Evolutionary conservation across 345 rosid genomes (phyloP).

Genomic region (Populus alba): DNA sequence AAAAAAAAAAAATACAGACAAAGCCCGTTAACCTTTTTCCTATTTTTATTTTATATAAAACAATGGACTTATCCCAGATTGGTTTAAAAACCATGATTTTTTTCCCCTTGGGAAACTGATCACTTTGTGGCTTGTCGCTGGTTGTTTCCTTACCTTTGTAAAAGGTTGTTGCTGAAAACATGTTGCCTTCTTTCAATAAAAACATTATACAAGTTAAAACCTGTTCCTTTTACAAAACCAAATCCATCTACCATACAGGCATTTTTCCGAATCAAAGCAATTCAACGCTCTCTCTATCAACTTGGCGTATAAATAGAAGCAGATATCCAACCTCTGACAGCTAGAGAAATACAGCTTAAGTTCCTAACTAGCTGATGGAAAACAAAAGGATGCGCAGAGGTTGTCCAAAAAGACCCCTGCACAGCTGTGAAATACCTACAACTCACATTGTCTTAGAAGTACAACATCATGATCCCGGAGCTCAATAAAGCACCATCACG

Average conservation of each 20-base stretch:
- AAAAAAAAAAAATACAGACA: no score
- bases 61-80: no score
- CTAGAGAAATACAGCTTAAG: not conserved
- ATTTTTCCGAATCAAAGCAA: not conserved
- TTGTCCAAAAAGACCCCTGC: not conserved
- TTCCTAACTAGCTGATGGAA: not conserved
- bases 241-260: not conserved
- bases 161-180: not conserved
- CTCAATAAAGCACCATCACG: not conserved
- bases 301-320: not conserved
- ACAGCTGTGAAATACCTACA: not conserved
- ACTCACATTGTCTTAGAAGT: not conserved
- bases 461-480: not conserved
- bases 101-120: not conserved
- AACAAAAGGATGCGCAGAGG: not conserved
- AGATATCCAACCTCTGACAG: not conserved
- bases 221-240: not conserved
- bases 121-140: not conserved
- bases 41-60: no score
- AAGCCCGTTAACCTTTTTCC: no score
- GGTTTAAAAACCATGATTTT: no score
- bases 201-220: not conserved
- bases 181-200: not conserved
- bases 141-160: not conserved
- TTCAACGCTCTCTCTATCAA: not conserved